phyloP scores from a whole-genome alignment of 257 asterid genomes.

The Solanum lycopersicoides region DNA sequence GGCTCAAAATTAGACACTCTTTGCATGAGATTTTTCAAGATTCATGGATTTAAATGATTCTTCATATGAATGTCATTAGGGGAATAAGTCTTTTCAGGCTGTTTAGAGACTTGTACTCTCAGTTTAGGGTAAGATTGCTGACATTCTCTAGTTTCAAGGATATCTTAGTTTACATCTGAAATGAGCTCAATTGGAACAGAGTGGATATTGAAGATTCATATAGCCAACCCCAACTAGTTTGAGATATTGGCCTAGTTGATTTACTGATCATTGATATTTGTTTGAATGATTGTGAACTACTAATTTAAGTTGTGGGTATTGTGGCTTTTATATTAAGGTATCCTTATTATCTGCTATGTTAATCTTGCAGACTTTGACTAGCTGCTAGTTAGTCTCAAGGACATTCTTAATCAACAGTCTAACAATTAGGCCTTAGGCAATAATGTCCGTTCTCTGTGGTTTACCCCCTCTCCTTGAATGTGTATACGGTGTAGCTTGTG shows the following conservation, averaged over 20 bases:
- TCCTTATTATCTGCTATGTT: background rate
- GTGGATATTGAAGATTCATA: background rate
- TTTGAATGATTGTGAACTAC: background rate
- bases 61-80: background rate
- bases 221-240: background rate
- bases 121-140: background rate
- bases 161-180: background rate
- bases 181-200: background rate
- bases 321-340: background rate
- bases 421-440: background rate
- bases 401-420: background rate
- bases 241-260: background rate
- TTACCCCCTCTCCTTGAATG: conserved; percentile 63
- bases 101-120: background rate
- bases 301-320: background rate
- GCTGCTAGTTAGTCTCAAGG: background rate
- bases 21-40: background rate
- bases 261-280: background rate
- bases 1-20: background rate
- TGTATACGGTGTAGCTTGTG: conserved; percentile 62
- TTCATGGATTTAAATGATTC: background rate
- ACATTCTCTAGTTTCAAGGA: background rate
- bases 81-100: background rate
- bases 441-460: conserved; percentile 73
- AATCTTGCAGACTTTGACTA: background rate